Base-by-base conservation (phyloP, 495 filamentous ascomycete species). In the Polyplosphaeria fusca region DNA sequence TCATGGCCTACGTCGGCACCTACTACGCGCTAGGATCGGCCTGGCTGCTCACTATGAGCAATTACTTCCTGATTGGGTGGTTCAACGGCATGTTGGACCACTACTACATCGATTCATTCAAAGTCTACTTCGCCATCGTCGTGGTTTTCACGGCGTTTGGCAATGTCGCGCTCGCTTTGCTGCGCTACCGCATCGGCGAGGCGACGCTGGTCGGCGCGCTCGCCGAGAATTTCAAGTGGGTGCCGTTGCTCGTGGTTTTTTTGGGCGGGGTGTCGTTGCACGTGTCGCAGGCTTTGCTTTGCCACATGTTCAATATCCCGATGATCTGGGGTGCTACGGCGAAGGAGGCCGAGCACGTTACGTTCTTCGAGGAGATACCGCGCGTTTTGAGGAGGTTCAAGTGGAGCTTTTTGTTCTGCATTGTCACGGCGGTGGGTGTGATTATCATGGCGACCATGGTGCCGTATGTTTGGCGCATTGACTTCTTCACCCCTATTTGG, bases 1-100 rank as follows among this genome's bases (percentile, higher is more conserved):
- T 91, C 61, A 75, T 90, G 64, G 87, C 87, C 0, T 91, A 91
- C 67, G 86, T 91, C 59, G 87, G 88, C n/a, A 91, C 87, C 14
- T 91, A 91, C 73, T 91, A 91, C 68, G 87, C 87, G 48, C 85
- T 91, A 54, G 87, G 79, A 20, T 83, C 85, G 7, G 84, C 87
- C 38, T 90, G 87, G 87, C 77, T 90, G 64, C 77, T 91, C 74
- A 90, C 87, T 1, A 75, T 83, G 7, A 74, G 76, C 58, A 91
- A 91, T 73, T 91, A 89, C 70, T 87, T 91, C 74, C 71, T 87
- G 47, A 79, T 87, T 49, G 87, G 76, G 22, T 78, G 76, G 76
- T 71, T 72, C 61, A 73, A 76, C 42, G 73, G 73, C 13, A 56
- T 63, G 28, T 56, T 77, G 22, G 76, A 77, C 51, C 69, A 77